Percentiles rank a stretch among this genome's conserved stretches.
Evolutionary conservation across 805 yeast genomes (phyloP).

Genomic region (Metschnikowia continentalis): DNA sequence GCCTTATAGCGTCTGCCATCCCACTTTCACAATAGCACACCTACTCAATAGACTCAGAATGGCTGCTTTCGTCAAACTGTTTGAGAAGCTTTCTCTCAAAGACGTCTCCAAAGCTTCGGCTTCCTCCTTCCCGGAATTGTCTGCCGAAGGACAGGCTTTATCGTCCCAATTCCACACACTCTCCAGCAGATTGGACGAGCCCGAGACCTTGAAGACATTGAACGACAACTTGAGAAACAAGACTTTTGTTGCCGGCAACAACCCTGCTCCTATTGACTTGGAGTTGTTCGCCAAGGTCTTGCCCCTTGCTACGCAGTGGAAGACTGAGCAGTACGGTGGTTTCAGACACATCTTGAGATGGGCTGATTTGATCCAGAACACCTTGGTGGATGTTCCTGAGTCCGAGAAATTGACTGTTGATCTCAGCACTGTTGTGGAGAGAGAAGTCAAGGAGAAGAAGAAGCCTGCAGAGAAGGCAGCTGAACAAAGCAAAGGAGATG

Average conservation of each 20-base stretch:
- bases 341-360: conserved; percentile 89
- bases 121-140: conserved; percentile 26
- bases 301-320: conserved; percentile 57
- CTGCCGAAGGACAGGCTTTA: conserved; percentile 59
- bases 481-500: conserved; percentile 33
- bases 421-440: conserved; percentile 61
- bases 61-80: conserved; percentile 28
- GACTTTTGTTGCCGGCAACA: conserved; percentile 68
- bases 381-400: conserved; percentile 50
- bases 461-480: conserved; percentile 33
- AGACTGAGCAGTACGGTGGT: conserved; percentile 52
- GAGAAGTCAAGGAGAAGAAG: conserved; percentile 67
- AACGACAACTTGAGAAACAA: conserved; percentile 64
- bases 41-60: conserved; percentile 17
- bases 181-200: conserved; percentile 52
- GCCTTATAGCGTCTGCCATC: not conserved
- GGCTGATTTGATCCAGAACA: conserved; percentile 81
- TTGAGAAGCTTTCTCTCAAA: conserved; percentile 28
- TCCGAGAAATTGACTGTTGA: conserved; percentile 55
- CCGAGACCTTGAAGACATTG: conserved; percentile 43
- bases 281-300: conserved; percentile 62
- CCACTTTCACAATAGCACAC: conserved; percentile 3
- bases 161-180: conserved; percentile 77
- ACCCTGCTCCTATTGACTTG: conserved; percentile 68
- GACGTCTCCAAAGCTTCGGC: conserved; percentile 21